Conservation (phyloP, 129 eudicot species). For the Sambucus nigra region DNA sequence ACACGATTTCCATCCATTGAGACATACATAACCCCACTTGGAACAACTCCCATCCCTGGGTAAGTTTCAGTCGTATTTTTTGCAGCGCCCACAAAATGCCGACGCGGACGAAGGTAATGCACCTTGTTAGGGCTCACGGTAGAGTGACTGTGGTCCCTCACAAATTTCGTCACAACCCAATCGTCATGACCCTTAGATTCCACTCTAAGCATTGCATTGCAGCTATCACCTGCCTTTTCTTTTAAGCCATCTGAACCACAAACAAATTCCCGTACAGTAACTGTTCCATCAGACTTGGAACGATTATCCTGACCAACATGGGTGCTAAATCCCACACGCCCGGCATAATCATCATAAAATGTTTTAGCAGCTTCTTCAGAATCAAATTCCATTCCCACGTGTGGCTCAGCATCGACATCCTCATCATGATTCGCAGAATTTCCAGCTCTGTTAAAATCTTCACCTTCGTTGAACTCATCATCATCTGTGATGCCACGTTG, state of each 20-base stretch:
- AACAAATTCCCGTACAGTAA: conserved; percentile 25
- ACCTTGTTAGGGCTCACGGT: conserved; percentile 20
- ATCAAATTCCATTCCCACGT: conserved; percentile 60
- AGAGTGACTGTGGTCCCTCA: conserved; percentile 54
- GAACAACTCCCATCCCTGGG: conserved; percentile 39
- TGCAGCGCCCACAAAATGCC: conserved; percentile 38
- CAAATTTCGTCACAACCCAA: conserved; percentile 54
- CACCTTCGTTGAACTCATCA: conserved; percentile 31
- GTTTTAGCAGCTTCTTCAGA: conserved; percentile 56
- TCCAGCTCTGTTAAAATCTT: conserved; percentile 31
- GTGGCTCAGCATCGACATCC: conserved; percentile 35
- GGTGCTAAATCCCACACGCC: conserved; percentile 49
- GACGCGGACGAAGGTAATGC: conserved; percentile 33
- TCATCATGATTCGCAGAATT: conserved; percentile 32
- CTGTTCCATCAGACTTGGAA: conserved; percentile 26
- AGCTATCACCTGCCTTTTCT: conserved; percentile 36
- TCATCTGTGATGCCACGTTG: conserved; percentile 32
- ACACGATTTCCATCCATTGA: conserved; percentile 47
- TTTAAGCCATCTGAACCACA: conserved; percentile 37
- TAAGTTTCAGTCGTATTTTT: conserved; percentile 32
- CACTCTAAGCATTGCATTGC: conserved; percentile 59
- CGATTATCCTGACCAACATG: conserved; percentile 24
- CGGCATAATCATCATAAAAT: conserved; percentile 70
- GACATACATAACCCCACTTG: conserved; percentile 65
- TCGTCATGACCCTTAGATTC: conserved; percentile 34